A percentile compares a stretch with the other conserved stretches of the same genome.
These are phyloP conservation scores for Olyra latifolia DNA, from an alignment of 176 grass and related monocot species.

Conservation along the genomic window DNA sequence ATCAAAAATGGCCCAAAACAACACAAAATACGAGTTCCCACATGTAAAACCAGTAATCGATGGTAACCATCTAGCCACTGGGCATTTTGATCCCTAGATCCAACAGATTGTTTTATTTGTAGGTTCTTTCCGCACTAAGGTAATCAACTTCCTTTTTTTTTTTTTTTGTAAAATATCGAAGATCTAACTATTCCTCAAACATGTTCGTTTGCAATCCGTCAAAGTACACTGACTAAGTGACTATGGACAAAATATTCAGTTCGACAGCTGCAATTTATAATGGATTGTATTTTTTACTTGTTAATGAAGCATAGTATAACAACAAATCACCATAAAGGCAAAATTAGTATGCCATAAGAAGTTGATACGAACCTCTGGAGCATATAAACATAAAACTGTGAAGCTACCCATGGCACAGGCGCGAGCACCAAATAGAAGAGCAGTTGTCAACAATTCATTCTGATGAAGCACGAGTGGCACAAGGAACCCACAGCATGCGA, in stretches of 20 bases:
- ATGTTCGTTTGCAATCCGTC: not conserved
- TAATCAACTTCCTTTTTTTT: not conserved
- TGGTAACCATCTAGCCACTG: too few relatives aligned
- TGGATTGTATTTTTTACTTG: not conserved
- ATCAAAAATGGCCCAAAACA: too few relatives aligned
- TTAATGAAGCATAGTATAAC: not conserved
- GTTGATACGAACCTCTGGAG: slow-evolving; percentile 63
- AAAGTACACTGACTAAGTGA: not conserved
- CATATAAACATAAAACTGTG: slow-evolving; percentile 53
- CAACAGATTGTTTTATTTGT: not conserved
- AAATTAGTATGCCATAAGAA: not conserved
- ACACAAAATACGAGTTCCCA: too few relatives aligned
- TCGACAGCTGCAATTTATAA: not conserved
- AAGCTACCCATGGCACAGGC: slow-evolving; percentile 64
- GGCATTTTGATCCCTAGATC: not conserved
- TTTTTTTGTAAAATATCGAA: not conserved
- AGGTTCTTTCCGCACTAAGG: not conserved
- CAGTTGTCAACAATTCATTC: slow-evolving; percentile 56
- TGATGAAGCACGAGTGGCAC: slow-evolving; percentile 62
- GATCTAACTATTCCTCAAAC: not conserved
- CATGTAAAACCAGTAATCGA: too few relatives aligned
- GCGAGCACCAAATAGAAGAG: slow-evolving; percentile 69
- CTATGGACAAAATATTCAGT: not conserved
- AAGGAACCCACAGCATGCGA: slow-evolving; percentile 53
- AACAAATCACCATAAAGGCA: not conserved